phyloP scores from a whole-genome alignment of 192 early-diverging fungal species.

The Linderina pennispora region DNA sequence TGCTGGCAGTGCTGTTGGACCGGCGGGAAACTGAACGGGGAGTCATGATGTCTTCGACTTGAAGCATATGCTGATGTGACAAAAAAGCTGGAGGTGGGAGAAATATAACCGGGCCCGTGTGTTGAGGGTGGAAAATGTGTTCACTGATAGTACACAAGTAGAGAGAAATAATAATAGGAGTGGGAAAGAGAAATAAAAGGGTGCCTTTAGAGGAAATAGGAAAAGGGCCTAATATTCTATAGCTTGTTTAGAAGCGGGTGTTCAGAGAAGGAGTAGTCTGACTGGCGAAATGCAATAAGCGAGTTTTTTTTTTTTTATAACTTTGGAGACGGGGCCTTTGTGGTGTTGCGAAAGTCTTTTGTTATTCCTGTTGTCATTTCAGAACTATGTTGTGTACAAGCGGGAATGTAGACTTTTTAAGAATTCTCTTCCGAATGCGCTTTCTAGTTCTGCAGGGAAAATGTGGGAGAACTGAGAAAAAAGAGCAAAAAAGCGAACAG shows the following conservation, averaged over 20 bases:
- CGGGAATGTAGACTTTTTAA: not conserved
- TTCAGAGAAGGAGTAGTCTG: conserved; percentile 5
- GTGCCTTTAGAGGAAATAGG: not conserved
- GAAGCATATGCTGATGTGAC: not conserved
- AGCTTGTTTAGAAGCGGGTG: not conserved
- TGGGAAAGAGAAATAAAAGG: not conserved
- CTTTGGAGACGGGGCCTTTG: conserved; percentile 1
- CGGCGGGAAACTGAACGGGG: not conserved
- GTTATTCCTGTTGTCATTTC: conserved; percentile 6
- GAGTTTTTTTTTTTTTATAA: not conserved
- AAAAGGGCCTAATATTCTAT: not conserved
- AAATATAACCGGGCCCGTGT: too few species aligned
- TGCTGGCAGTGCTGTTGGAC: not conserved
- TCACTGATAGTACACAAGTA: too few species aligned
- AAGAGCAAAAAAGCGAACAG: conserved; percentile 1
- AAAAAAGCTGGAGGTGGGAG: not conserved
- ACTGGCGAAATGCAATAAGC: not conserved
- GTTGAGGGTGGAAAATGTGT: not conserved
- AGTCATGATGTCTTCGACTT: not conserved
- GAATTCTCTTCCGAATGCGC: too few species aligned
- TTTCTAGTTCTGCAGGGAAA: too few species aligned
- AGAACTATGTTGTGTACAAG: not conserved
- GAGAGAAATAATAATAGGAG: not conserved
- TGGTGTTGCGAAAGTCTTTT: not conserved
- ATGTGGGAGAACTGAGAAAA: not conserved